Evolutionary conservation across 2,329 filamentous ascomycete species (phyloP).

Genomic region (Ceratocystiopsis brevicomis): DNA sequence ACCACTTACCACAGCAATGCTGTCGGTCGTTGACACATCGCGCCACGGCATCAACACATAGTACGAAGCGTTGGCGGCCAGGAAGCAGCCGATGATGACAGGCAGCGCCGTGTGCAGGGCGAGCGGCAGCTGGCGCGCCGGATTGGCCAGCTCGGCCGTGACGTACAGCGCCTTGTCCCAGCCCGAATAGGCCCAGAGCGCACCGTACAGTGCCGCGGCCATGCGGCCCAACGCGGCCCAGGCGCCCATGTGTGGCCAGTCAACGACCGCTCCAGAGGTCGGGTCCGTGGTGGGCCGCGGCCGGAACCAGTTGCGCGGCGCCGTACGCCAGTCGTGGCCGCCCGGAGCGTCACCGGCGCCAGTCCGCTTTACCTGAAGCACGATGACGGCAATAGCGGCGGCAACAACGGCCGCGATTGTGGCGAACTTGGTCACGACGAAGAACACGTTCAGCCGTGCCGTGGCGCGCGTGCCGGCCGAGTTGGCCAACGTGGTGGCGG

Average conservation of each 20-base stretch:
- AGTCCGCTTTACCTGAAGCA: slow-evolving; percentile 18
- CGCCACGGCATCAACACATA: slow-evolving; percentile 44
- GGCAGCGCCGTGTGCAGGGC: slow-evolving; percentile 43
- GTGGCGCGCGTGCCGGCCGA: slow-evolving; percentile 36
- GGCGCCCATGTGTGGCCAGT: slow-evolving; percentile 27
- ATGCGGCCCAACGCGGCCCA: slow-evolving; percentile 44
- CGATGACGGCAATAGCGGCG: slow-evolving; percentile 28
- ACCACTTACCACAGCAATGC: slow-evolving; percentile 38
- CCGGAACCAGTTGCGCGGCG: slow-evolving; percentile 35
- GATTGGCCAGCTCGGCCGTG: slow-evolving; percentile 30
- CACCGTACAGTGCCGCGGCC: slow-evolving; percentile 41
- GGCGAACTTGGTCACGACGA: slow-evolving; percentile 34
- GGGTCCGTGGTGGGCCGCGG: slow-evolving; percentile 29
- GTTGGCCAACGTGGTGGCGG: slow-evolving; percentile 30
- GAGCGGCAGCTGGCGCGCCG: slow-evolving; percentile 34
- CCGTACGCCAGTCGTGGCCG: slow-evolving; percentile 24
- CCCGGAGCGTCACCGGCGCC: slow-evolving; percentile 17
- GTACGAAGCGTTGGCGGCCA: slow-evolving; percentile 41
- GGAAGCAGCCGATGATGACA: slow-evolving; percentile 38
- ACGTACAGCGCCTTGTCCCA: slow-evolving; percentile 48
- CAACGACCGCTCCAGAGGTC: slow-evolving; percentile 2
- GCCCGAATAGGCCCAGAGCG: slow-evolving; percentile 45
- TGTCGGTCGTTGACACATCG: slow-evolving; percentile 37
- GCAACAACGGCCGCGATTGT: slow-evolving; percentile 28
- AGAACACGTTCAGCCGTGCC: slow-evolving; percentile 35